These are phyloP conservation scores for Aegilops bicornis DNA, from an alignment of 176 grass and related monocot species.

Conservation along the genomic window DNA sequence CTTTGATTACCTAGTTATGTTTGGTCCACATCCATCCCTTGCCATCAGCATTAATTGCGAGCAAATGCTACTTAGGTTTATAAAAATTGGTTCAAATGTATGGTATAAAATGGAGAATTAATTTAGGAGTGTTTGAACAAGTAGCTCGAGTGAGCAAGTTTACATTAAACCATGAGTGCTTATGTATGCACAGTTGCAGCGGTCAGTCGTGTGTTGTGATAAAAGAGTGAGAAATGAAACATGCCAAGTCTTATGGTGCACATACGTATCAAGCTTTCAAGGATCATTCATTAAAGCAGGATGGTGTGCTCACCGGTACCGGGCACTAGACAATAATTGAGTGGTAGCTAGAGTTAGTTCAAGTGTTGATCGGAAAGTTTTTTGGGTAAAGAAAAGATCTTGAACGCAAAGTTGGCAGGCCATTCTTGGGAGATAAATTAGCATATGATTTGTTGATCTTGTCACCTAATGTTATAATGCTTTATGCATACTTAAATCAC, in stretches of 20 bases:
- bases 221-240: too few species aligned
- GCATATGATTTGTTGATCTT: slow-evolving; percentile 34
- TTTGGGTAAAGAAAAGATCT: neutral
- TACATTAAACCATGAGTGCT: neutral
- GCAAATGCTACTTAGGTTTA: neutral
- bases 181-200: neutral
- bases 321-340: slow-evolving; percentile 18
- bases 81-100: neutral
- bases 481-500: slow-evolving; percentile 15
- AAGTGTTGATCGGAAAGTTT: slow-evolving; percentile 35
- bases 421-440: slow-evolving; percentile 20
- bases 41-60: neutral
- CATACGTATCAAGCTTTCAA: too few species aligned
- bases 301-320: slow-evolving; percentile 20
- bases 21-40: too few species aligned
- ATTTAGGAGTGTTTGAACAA: neutral
- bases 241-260: neutral
- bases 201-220: neutral
- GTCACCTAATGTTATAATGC: neutral
- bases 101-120: neutral
- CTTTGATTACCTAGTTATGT: too few species aligned
- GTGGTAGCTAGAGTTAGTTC: slow-evolving; percentile 35
- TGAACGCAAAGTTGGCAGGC: slow-evolving; percentile 31
- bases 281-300: too few species aligned
- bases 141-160: neutral